Conservation (phyloP, 208 protist species). For the Strigomonas oncopelti region DNA sequence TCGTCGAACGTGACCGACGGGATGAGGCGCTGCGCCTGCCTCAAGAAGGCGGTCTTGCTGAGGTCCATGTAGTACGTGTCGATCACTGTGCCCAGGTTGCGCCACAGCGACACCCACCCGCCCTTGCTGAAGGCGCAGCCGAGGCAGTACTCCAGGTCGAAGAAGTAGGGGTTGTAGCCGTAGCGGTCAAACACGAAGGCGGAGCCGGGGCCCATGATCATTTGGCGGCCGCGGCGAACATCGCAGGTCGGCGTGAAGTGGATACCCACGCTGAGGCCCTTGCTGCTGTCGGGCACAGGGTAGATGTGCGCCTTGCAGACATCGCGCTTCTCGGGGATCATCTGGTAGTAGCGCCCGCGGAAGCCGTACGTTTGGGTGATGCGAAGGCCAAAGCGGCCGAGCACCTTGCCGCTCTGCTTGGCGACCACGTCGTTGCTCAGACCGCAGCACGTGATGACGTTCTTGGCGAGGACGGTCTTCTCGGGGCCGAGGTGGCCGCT, state of each 20-base stretch:
- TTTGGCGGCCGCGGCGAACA: conserved; percentile 56
- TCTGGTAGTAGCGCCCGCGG: conserved; percentile 79
- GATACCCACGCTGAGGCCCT: conserved; percentile 72
- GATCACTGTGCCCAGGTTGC: conserved; percentile 49
- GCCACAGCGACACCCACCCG: conserved; percentile 59
- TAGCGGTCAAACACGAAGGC: conserved; percentile 66
- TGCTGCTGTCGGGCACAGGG: conserved; percentile 50
- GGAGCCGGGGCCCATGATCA: conserved; percentile 83
- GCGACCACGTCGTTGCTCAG: conserved; percentile 76
- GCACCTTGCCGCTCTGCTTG: conserved; percentile 40
- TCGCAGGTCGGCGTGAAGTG: conserved; percentile 86
- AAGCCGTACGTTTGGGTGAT: conserved; percentile 75
- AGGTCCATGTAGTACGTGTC: conserved; percentile 71
- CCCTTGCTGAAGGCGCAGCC: conserved; percentile 66
- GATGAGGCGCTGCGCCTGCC: conserved; percentile 67
- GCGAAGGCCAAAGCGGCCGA: conserved; percentile 46
- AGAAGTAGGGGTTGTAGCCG: conserved; percentile 80
- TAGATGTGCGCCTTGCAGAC: conserved; percentile 78
- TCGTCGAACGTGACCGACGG: conserved; percentile 59
- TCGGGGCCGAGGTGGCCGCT: conserved; percentile 62
- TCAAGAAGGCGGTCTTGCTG: conserved; percentile 50
- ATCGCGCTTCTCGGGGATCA: conserved; percentile 46
- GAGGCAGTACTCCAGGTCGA: conserved; percentile 70
- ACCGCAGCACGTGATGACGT: conserved; percentile 86
- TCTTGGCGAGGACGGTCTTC: conserved; percentile 58